Evolutionary conservation across 1,284 basidiomycete species (phyloP), one percentile per base, ranked within the genome.

Genomic region (Rhodotorula sp.): DNA sequence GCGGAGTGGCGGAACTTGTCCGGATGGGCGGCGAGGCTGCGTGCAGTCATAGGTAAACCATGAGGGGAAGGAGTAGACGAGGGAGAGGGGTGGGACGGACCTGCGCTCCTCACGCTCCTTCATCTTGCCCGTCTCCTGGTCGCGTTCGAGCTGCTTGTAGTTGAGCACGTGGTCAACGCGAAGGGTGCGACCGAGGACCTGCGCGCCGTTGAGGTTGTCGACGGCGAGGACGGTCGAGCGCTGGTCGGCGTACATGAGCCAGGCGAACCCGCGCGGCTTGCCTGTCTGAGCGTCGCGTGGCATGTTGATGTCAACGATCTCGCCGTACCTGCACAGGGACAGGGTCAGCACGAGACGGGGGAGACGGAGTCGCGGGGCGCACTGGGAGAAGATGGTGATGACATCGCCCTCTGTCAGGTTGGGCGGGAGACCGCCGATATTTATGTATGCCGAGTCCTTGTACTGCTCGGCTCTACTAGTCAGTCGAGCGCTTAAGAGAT

Each of bases 181-280:
- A 21, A 72, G 58, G 37, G 70, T 72, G 1, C 75, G 44, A 3
- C 74, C 93, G 39, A 97, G 84, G 54, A 99, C 90, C 76, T 89
- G 88, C 54, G 94, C 91, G 46, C 97, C 97, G 80, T 97, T 98
- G 82, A 99, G 87, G 83, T 99, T 99, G 84, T 99, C 97, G 74
- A 99, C 96, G 10, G 97, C 97, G 51, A 99, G 86, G 64, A 98
- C 83, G 7, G 97, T 99, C 68, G 92, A 95, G 59, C 93, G 87
- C 83, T 99, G 97, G 83, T 99, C 94, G 83, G 97, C 92, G 82
- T 98, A 99, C 95, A 99, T 98, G 73, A 99, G 84, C 83, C 98
- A 99, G 6, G 89, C 95, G 80, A 99, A 99, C 0, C 97, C 97
- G 78, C 86, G 88, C 7, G 89, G 85, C 81, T 94, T 94, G 44